Percentiles rank a stretch among this genome's conserved stretches.
These are phyloP conservation scores for Volvox carteri DNA, from an alignment of 163 green algal species.

Conservation along the genomic window DNA sequence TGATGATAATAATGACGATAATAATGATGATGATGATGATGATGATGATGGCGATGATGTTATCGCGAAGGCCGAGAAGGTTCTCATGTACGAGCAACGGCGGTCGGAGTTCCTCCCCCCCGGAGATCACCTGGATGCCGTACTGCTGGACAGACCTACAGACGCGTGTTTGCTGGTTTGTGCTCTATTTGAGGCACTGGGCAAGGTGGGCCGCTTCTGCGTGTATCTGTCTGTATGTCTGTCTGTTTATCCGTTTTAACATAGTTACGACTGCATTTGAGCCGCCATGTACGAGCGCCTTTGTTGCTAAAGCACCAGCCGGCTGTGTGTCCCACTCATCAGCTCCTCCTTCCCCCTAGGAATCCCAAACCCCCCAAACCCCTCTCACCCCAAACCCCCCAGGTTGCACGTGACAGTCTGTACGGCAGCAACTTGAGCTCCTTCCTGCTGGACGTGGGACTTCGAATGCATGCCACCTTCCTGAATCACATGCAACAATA, in stretches of 20 bases:
- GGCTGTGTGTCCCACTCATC: no score
- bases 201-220: slow-evolving; percentile 2
- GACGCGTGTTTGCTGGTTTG: slow-evolving; percentile 72
- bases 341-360: no score
- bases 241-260: no score
- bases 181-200: slow-evolving; percentile 65
- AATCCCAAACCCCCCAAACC: no score
- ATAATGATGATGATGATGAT: no score
- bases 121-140: slow-evolving; percentile 16
- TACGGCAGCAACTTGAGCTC: slow-evolving; percentile 77
- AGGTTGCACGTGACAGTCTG: slow-evolving; percentile 57
- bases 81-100: slow-evolving; percentile 77
- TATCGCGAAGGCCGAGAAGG: slow-evolving; percentile 68
- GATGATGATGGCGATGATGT: no score
- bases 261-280: no score
- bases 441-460: slow-evolving; percentile 75
- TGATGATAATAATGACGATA: no score
- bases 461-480: slow-evolving; percentile 67
- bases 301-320: no score
- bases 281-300: no score
- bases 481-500: slow-evolving; percentile 80
- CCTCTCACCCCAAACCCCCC: no score
- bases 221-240: no score
- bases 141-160: slow-evolving; percentile 76
- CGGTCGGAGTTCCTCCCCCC: slow-evolving; percentile 77